Evolutionary conservation across 305 asterid genomes (phyloP), one percentile per base, ranked within the genome.

Genomic region (Fraxinus nigra): DNA sequence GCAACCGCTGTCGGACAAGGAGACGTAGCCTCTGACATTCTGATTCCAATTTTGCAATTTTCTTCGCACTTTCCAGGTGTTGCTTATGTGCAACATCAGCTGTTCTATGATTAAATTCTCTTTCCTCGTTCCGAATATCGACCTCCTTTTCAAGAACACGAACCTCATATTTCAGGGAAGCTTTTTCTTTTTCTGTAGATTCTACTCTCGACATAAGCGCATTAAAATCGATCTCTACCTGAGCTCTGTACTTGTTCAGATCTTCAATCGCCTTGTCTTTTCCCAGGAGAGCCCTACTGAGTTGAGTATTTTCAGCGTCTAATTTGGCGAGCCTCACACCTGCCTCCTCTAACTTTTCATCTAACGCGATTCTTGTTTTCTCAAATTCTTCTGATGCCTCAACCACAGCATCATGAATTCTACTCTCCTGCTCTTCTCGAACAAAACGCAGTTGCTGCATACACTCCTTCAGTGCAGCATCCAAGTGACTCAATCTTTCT

Each of bases 391-490:
- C 88, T 1, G 91, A 84, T 54, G 93, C 40, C 73, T 90, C 88
- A 8, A 81, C 30, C n/a, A 92, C 91, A 16, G 94, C 93, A 63
- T 89, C 85, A 14, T 87, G 93, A 67, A 90, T 87, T 80, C 92
- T 82, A 61, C 86, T 90, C 82, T 92, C 95, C 82, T 91, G 94
- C 65, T 91, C 94, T 82, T 91, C 92, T 77, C 91, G 90, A 79
- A 89, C 92, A 75, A 88, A 85, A 54, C 92, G 92, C 54, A 92
- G 79, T 89, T 93, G 97, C 89, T 89, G 95, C 98, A 92, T 92
- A 56, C 99, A 93, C 83, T 95, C 94, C 90, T 92, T 95, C 70
- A 95, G 84, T 26, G 98, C 99, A 72, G 93, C 98, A 76, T 93
- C 98, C 88, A 95, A 83, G 81, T 89, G 94, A 83, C 79, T 81